Evolutionary conservation across 2,329 filamentous ascomycete genomes (phyloP).

Genomic region (Nemania bipapillata): DNA sequence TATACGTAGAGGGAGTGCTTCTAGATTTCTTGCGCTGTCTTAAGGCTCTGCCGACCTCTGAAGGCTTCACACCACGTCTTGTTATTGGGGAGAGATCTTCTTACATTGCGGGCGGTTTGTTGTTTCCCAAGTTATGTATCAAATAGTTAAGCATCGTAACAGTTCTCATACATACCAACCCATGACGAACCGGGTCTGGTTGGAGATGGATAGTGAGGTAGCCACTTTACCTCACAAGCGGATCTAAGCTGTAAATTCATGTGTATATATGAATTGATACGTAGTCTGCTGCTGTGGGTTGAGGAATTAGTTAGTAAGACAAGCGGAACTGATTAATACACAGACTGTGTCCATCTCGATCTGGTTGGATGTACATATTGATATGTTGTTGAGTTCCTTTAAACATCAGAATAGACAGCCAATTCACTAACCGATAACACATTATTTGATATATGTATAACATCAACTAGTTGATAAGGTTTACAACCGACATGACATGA

Average conservation of each 20-base stretch:
- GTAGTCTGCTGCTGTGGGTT: neutral
- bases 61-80: neutral
- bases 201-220: neutral
- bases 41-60: neutral
- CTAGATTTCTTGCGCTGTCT: neutral
- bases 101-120: neutral
- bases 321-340: neutral
- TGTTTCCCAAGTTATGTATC: neutral
- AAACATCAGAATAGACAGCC: too few relatives aligned
- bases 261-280: too few relatives aligned
- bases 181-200: neutral
- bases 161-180: neutral
- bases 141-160: neutral
- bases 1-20: neutral
- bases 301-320: neutral
- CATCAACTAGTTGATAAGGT: too few relatives aligned
- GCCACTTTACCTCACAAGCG: neutral
- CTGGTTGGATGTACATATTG: too few relatives aligned
- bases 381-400: too few relatives aligned
- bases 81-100: neutral
- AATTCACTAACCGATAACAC: too few relatives aligned
- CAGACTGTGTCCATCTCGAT: too few relatives aligned
- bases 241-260: neutral
- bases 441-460: too few relatives aligned
- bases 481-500: too few relatives aligned